Evolutionary conservation across 2,329 filamentous ascomycete species (phyloP).

Genomic region (Cephalotrichum gorgonifer): DNA sequence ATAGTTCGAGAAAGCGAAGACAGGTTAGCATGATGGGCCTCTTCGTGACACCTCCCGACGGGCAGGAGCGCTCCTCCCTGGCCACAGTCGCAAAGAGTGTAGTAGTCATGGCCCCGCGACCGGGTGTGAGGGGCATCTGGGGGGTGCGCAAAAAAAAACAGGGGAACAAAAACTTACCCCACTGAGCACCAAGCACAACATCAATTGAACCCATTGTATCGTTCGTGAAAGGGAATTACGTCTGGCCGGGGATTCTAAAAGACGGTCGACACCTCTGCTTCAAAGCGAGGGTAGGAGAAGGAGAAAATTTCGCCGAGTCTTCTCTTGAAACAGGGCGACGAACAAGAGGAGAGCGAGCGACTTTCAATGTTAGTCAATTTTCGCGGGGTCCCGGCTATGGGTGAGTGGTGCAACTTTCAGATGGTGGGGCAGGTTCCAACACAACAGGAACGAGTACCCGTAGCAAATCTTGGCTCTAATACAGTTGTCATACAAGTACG

Average conservation of each 20-base stretch:
- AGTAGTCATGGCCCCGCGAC: background rate
- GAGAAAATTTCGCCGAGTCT: background rate
- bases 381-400: conserved; percentile 5
- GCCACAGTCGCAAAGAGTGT: background rate
- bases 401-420: background rate
- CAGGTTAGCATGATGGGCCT: background rate
- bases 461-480: background rate
- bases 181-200: conserved; percentile 4
- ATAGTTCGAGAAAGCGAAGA: background rate
- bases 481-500: no score
- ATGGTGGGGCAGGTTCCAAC: conserved; percentile 2
- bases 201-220: conserved; percentile 6
- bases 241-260: background rate
- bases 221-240: background rate
- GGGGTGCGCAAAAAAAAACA: background rate
- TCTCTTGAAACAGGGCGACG: background rate
- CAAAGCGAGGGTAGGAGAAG: background rate
- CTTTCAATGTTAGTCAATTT: conserved; percentile 4
- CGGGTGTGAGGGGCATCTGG: background rate
- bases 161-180: background rate
- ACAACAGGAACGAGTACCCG: background rate
- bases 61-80: background rate
- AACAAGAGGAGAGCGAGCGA: background rate
- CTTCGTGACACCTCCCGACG: background rate
- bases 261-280: background rate